Percentiles rank a stretch among this genome's conserved stretches.
Evolutionary conservation across 345 rosid genomes (phyloP).

Genomic region (Eucalyptus rudis): DNA sequence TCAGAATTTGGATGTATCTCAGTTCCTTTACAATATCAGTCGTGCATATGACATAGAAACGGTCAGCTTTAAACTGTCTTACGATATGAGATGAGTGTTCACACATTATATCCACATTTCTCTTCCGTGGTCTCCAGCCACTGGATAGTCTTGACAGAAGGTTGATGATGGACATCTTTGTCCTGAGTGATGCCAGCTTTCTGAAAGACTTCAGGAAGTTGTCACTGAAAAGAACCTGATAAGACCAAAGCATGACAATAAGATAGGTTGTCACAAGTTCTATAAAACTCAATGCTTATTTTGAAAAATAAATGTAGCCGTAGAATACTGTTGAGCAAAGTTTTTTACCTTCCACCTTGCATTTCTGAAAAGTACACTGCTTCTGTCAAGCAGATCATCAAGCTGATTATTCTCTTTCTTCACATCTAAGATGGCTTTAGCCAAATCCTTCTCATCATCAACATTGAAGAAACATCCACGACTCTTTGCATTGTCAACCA

Average conservation of each 20-base stretch:
- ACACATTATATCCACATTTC: conserved; percentile 11
- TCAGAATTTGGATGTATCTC: conserved; percentile 23
- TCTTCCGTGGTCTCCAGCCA: conserved; percentile 43
- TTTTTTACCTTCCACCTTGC: conserved; percentile 33
- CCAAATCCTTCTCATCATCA: conserved; percentile 21
- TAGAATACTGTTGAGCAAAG: not conserved
- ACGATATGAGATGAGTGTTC: conserved; percentile 16
- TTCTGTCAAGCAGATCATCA: conserved; percentile 19
- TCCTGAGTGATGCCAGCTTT: conserved; percentile 9
- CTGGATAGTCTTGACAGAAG: conserved; percentile 19
- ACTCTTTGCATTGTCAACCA: conserved; percentile 23
- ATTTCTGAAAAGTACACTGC: conserved; percentile 13
- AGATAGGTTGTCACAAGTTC: not conserved
- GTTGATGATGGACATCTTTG: conserved; percentile 7
- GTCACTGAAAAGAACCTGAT: conserved; percentile 39
- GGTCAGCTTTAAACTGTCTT: conserved; percentile 29
- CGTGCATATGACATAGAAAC: conserved; percentile 20
- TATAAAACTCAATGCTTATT: not conserved
- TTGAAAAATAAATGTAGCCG: not conserved
- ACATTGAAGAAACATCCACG: conserved; percentile 31
- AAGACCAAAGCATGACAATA: not conserved
- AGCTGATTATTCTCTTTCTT: conserved; percentile 25
- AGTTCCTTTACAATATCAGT: conserved; percentile 19
- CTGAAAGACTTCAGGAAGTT: conserved; percentile 32
- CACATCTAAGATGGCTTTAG: conserved; percentile 11